phyloP scores from a whole-genome alignment of 345 rosid species.

The Bruguiera sexangula region DNA sequence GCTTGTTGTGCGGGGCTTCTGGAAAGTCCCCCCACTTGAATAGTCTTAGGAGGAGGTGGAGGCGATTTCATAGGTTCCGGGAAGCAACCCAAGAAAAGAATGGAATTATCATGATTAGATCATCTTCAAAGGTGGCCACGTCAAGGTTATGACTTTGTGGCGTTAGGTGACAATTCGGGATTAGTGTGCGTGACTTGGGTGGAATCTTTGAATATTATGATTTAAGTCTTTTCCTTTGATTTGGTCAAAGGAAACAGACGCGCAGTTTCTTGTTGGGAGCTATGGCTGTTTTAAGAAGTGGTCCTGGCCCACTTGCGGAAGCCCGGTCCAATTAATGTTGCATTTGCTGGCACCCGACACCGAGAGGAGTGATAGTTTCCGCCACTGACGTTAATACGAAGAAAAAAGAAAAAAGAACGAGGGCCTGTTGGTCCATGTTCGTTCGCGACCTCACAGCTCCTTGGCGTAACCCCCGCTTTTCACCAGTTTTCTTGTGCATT shows the following conservation, averaged over 20 bases:
- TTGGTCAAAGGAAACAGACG: background rate
- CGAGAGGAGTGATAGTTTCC: background rate
- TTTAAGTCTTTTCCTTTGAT: background rate
- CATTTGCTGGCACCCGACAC: background rate
- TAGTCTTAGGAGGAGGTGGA: background rate
- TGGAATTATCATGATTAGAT: constrained; percentile 8
- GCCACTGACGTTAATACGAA: no score
- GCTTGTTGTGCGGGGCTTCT: background rate
- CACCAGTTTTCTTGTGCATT: no score
- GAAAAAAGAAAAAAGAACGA: no score
- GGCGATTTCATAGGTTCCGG: constrained; percentile 1
- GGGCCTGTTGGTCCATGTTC: no score
- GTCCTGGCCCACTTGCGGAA: background rate
- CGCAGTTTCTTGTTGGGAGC: background rate
- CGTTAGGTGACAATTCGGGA: constrained; percentile 19
- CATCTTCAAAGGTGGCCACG: constrained; percentile 19
- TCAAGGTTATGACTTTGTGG: constrained; percentile 5
- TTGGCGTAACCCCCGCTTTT: no score
- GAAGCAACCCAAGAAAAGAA: constrained; percentile 8
- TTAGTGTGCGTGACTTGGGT: background rate
- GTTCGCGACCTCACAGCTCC: no score
- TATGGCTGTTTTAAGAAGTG: background rate
- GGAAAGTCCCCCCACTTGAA: background rate
- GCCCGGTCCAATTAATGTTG: background rate
- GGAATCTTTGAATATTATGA: background rate